Conservation (phyloP, 257 asterid genomes). For the Petrea volubilis region DNA sequence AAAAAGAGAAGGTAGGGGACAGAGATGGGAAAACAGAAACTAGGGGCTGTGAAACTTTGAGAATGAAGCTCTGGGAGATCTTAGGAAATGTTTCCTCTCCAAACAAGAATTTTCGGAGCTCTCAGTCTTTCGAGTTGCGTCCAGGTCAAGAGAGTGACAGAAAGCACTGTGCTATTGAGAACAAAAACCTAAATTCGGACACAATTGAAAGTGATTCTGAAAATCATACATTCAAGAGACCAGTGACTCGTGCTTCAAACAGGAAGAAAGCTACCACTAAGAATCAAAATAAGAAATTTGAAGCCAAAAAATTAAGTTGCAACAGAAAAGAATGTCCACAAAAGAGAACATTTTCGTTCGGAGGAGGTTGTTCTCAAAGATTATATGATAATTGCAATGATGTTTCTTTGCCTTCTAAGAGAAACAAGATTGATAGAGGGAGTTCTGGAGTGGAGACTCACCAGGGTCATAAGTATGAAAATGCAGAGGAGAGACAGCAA, state of each 20-base stretch:
- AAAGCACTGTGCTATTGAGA: conserved; percentile 36
- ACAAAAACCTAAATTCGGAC: conserved; percentile 59
- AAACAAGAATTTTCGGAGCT: conserved; percentile 33
- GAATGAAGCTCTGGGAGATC: conserved; percentile 77
- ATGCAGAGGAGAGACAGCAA: conserved; percentile 39
- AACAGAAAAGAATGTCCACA: conserved; percentile 35
- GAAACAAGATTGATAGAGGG: conserved; percentile 40
- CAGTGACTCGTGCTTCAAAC: conserved; percentile 49
- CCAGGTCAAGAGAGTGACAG: conserved; percentile 33
- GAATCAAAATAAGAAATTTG: conserved; percentile 30
- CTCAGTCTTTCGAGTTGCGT: conserved; percentile 33
- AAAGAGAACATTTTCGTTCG: conserved; percentile 36
- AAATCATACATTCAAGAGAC: conserved; percentile 42
- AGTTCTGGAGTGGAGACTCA: conserved; percentile 35
- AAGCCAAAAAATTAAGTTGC: conserved; percentile 32
- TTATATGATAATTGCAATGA: conserved; percentile 38
- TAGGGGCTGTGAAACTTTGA: conserved; percentile 57
- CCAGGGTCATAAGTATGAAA: conserved; percentile 32
- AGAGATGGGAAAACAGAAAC: conserved; percentile 40
- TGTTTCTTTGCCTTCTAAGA: conserved; percentile 40
- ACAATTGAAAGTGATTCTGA: conserved; percentile 85
- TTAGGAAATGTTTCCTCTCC: conserved; percentile 70
- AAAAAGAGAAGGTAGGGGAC: conserved; percentile 37
- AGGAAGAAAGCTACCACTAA: conserved; percentile 46
- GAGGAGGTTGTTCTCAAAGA: conserved; percentile 44